phyloP scores from a whole-genome alignment of 2,329 filamentous ascomycete genomes.

The Chaetomium strumarium region DNA sequence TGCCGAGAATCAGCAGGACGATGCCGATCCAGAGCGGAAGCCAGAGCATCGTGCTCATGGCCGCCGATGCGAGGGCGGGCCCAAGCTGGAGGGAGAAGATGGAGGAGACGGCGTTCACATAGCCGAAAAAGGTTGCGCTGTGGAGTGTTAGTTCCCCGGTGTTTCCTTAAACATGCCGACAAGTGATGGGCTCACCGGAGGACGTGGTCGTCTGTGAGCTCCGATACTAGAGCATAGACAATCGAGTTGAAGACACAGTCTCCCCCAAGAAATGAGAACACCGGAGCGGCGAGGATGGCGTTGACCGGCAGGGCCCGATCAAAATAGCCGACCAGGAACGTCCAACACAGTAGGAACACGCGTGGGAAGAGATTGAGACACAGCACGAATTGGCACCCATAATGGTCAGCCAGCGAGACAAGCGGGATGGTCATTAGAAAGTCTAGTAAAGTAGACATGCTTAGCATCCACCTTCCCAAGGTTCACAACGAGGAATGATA shows the following conservation, averaged over 20 bases:
- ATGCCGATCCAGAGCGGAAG: conserved; percentile 41
- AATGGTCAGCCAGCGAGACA: conserved; percentile 39
- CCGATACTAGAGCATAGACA: conserved; percentile 40
- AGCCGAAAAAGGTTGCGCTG: conserved; percentile 45
- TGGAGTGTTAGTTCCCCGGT: neutral
- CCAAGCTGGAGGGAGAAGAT: conserved; percentile 40
- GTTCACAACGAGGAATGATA: neutral
- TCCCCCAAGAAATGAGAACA: conserved; percentile 41
- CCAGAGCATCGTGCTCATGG: conserved; percentile 40
- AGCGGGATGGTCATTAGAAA: conserved; percentile 46
- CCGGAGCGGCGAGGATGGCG: conserved; percentile 37
- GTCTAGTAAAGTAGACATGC: conserved; percentile 35
- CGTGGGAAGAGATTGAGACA: conserved; percentile 40
- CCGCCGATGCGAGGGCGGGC: conserved; percentile 40
- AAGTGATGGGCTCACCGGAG: conserved; percentile 26
- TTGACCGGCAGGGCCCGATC: conserved; percentile 33
- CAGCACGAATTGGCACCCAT: conserved; percentile 36
- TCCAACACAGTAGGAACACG: conserved; percentile 37
- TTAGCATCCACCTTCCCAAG: neutral
- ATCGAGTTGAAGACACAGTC: conserved; percentile 48
- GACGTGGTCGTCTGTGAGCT: conserved; percentile 39
- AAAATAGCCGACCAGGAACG: conserved; percentile 35
- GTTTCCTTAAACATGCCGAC: neutral
- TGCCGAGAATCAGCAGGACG: conserved; percentile 31
- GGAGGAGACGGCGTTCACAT: conserved; percentile 44